A percentile compares a stretch with the other conserved stretches of the same genome.
These are phyloP conservation scores for Ogataea parapolymorpha DNA, from an alignment of 805 yeast species.

Conservation along the genomic window DNA sequence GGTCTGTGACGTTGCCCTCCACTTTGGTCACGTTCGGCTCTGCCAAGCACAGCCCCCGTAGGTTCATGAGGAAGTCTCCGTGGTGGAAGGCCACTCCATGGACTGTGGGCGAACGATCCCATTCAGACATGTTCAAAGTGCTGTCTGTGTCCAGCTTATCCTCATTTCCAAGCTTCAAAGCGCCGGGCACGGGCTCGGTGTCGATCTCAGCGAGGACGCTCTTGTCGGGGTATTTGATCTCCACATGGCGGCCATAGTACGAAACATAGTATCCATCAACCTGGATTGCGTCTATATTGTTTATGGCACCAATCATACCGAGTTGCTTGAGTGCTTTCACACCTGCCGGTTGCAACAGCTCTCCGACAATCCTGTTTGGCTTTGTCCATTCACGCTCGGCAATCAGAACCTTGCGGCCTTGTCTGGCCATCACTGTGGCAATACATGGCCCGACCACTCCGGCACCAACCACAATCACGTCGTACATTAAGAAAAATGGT, in stretches of 20 bases:
- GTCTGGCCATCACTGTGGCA: conserved; percentile 86
- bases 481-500: conserved; percentile 40
- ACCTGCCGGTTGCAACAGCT: conserved; percentile 96
- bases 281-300: conserved; percentile 71
- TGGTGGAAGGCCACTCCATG: conserved; percentile 90
- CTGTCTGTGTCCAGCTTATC: conserved; percentile 46
- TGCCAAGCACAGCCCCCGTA: conserved; percentile 62
- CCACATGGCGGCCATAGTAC: conserved; percentile 53
- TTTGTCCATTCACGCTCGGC: conserved; percentile 86
- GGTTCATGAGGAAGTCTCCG: conserved; percentile 78
- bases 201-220: conserved; percentile 42
- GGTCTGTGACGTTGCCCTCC: conserved; percentile 77
- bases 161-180: conserved; percentile 59
- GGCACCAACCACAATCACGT: conserved; percentile 94
- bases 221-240: conserved; percentile 71
- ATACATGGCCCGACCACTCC: conserved; percentile 95
- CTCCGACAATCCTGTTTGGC: conserved; percentile 97
- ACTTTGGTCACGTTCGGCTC: conserved; percentile 75
- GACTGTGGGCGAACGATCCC: conserved; percentile 56
- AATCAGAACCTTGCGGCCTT: conserved; percentile 77
- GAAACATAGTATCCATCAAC: conserved; percentile 80
- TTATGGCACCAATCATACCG: conserved; percentile 76
- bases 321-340: conserved; percentile 73
- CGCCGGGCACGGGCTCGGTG: conserved; percentile 46
- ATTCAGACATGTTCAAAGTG: conserved; percentile 46